Evolutionary conservation across 1,139 yeast species (phyloP).

Genomic region (Kodamaea derodonti): DNA sequence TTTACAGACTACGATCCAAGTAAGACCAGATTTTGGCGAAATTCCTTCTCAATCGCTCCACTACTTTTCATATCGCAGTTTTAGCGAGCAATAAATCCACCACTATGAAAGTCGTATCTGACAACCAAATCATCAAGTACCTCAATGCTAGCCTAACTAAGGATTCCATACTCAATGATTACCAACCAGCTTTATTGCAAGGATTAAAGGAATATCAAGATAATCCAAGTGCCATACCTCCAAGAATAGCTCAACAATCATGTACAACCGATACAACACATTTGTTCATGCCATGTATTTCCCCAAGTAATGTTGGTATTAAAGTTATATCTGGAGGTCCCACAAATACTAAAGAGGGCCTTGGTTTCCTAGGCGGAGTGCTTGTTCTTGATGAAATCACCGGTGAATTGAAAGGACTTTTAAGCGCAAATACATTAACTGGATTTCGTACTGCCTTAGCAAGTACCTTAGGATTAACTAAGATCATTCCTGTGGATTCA

Average conservation of each 20-base stretch:
- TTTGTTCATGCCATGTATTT: constrained; percentile 62
- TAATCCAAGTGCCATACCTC: constrained; percentile 33
- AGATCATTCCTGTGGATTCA: constrained; percentile 23
- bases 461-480: constrained; percentile 45
- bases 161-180: constrained; percentile 18
- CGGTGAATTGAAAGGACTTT: constrained; percentile 50
- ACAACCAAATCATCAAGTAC: constrained; percentile 17
- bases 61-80: no score
- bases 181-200: constrained; percentile 25
- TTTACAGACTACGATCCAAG: no score
- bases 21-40: no score
- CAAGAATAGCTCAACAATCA: constrained; percentile 27
- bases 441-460: constrained; percentile 70
- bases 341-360: constrained; percentile 26
- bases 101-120: constrained; percentile 31
- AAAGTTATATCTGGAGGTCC: constrained; percentile 51
- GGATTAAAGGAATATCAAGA: constrained; percentile 20
- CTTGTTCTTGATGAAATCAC: constrained; percentile 45
- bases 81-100: no score
- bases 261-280: constrained; percentile 41
- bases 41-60: no score
- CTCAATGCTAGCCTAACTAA: constrained; percentile 16
- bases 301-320: constrained; percentile 43
- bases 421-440: constrained; percentile 59
- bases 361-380: constrained; percentile 53